Conservation (phyloP, 2,329 filamentous ascomycete species). For the Furcasterigmium sp. region DNA sequence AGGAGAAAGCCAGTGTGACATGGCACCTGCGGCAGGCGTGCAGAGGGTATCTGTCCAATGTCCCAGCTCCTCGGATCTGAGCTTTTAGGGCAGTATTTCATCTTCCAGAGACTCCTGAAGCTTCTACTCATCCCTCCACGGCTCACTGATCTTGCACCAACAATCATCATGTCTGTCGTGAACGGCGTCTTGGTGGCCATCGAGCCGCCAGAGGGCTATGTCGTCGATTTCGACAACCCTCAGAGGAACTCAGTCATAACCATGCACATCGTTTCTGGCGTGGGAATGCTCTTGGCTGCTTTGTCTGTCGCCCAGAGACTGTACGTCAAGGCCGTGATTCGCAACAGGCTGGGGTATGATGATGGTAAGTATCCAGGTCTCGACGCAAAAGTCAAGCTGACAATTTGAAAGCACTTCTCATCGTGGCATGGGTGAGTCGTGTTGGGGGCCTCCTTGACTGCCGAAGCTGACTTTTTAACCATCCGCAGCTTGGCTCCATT, state of each 20-base stretch:
- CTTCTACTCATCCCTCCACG: too few species aligned
- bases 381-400: neutral
- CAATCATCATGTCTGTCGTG: constrained; percentile 1
- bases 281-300: constrained; percentile 16
- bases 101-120: too few species aligned
- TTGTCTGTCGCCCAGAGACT: constrained; percentile 18
- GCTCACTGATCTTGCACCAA: too few species aligned
- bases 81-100: too few species aligned
- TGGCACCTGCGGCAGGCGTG: too few species aligned
- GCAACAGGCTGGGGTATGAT: constrained; percentile 17
- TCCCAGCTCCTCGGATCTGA: too few species aligned
- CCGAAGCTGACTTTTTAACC: too few species aligned
- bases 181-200: constrained; percentile 11
- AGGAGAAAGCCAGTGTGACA: too few species aligned
- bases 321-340: constrained; percentile 18
- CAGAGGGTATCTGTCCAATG: too few species aligned
- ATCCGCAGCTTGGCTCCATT: constrained; percentile 3
- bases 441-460: neutral
- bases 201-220: constrained; percentile 19
- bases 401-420: neutral
- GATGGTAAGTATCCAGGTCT: constrained; percentile 15
- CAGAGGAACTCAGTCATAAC: constrained; percentile 11
- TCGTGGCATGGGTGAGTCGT: constrained; percentile 1
- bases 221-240: constrained; percentile 21
- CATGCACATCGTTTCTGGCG: constrained; percentile 15